Evolutionary conservation across 2,329 filamentous ascomycete species (phyloP).

Genomic region (Oidium heveae): DNA sequence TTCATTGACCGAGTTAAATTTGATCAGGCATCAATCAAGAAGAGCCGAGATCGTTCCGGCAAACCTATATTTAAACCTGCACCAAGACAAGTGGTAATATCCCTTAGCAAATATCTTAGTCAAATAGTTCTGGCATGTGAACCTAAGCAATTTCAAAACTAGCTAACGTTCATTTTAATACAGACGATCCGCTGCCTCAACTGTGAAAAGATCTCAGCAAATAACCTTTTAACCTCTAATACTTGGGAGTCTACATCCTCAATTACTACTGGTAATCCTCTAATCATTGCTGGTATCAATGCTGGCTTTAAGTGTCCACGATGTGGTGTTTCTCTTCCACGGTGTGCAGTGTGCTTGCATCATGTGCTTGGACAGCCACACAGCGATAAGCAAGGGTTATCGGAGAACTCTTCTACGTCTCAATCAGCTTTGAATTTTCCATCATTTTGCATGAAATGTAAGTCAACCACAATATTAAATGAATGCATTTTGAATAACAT

Average conservation of each 20-base stretch:
- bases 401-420: constrained; percentile 21
- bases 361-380: constrained; percentile 34
- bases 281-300: constrained; percentile 29
- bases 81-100: constrained; percentile 30
- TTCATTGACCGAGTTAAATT: constrained; percentile 57
- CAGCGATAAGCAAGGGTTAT: constrained; percentile 29
- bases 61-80: constrained; percentile 36
- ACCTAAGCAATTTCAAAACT: neutral
- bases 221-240: constrained; percentile 12
- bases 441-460: constrained; percentile 41
- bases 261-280: constrained; percentile 19
- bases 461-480: neutral
- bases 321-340: constrained; percentile 39
- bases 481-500: neutral
- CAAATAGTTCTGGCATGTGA: too few species aligned
- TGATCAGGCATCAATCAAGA: constrained; percentile 49
- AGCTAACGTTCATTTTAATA: neutral
- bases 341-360: constrained; percentile 42
- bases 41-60: constrained; percentile 36
- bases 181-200: constrained; percentile 46
- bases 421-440: constrained; percentile 27
- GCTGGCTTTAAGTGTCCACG: constrained; percentile 39
- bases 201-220: constrained; percentile 37
- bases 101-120: neutral
- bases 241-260: constrained; percentile 3